A percentile compares a stretch with the other conserved stretches of the same genome.
Conservation (phyloP, 1,139 yeast genomes). For the Casaregolazyma lundiana region DNA sequence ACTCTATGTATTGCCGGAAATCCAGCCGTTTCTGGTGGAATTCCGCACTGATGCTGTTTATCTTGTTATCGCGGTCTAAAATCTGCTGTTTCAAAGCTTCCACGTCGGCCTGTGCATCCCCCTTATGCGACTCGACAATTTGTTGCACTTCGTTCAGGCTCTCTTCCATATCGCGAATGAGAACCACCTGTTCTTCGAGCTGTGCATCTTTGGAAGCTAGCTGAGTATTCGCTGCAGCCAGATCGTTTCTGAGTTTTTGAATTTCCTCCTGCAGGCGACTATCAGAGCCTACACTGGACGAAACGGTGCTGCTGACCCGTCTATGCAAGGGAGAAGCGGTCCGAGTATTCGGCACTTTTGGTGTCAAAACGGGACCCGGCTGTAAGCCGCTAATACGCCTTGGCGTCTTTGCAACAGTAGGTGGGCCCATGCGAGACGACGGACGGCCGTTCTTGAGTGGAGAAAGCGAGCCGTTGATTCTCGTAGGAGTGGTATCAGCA, state of each 20-base stretch:
- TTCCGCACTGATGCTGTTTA: conserved; percentile 25
- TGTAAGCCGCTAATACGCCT: conserved; percentile 1
- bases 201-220: conserved; percentile 25
- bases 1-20: conserved; percentile 30
- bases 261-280: conserved; percentile 7
- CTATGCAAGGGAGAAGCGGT: conserved; percentile 2
- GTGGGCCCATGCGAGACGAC: conserved; percentile 4
- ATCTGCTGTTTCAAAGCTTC: conserved; percentile 21
- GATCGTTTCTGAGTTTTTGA: conserved; percentile 19
- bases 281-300: neutral
- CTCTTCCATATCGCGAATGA: conserved; percentile 29
- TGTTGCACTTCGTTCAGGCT: conserved; percentile 31
- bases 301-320: conserved; percentile 3
- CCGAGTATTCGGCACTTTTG: conserved; percentile 1
- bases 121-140: conserved; percentile 19
- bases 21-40: conserved; percentile 33
- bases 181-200: conserved; percentile 26
- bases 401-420: conserved; percentile 1
- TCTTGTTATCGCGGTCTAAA: conserved; percentile 28
- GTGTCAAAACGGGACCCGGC: conserved; percentile 3
- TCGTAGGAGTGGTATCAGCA: conserved; percentile 2
- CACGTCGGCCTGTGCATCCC: conserved; percentile 19
- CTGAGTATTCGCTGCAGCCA: conserved; percentile 11
- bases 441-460: neutral
- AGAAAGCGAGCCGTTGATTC: neutral